phyloP scores from a whole-genome alignment of 1,284 basidiomycete species.

The Ganoderma boninense region DNA sequence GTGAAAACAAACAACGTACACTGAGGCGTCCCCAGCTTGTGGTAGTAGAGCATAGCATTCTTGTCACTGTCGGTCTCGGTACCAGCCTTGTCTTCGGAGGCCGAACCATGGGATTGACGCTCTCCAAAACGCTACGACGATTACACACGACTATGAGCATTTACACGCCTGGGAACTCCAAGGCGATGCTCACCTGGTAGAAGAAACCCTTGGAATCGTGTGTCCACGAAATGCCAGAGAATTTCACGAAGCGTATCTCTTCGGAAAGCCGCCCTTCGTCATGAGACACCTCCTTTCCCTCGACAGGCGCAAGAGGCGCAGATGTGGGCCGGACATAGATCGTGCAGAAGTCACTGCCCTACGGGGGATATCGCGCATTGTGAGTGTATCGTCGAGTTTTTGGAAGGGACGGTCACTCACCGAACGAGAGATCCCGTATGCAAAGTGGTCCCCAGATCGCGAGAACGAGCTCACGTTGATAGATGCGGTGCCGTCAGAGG shows the following conservation, averaged over 20 bases:
- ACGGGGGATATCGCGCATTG: constrained; percentile 13
- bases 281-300: constrained; percentile 49
- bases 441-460: constrained; percentile 73
- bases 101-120: constrained; percentile 55
- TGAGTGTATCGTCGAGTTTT: constrained; percentile 30
- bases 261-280: constrained; percentile 67
- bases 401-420: constrained; percentile 44
- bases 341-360: constrained; percentile 82
- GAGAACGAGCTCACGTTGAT: constrained; percentile 69
- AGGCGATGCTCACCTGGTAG: constrained; percentile 65
- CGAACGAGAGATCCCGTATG: constrained; percentile 80
- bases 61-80: constrained; percentile 71
- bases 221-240: constrained; percentile 76
- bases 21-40: constrained; percentile 74
- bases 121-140: constrained; percentile 62
- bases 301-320: constrained; percentile 57
- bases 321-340: constrained; percentile 73
- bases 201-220: constrained; percentile 84
- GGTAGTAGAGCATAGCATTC: constrained; percentile 81
- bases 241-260: constrained; percentile 80
- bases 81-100: constrained; percentile 63
- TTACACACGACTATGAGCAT: constrained; percentile 9
- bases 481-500: constrained; percentile 78
- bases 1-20: constrained; percentile 48
- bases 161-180: constrained; percentile 7